phyloP scores from a whole-genome alignment of 2,329 filamentous ascomycete genomes.

The Epichloe elymi region DNA sequence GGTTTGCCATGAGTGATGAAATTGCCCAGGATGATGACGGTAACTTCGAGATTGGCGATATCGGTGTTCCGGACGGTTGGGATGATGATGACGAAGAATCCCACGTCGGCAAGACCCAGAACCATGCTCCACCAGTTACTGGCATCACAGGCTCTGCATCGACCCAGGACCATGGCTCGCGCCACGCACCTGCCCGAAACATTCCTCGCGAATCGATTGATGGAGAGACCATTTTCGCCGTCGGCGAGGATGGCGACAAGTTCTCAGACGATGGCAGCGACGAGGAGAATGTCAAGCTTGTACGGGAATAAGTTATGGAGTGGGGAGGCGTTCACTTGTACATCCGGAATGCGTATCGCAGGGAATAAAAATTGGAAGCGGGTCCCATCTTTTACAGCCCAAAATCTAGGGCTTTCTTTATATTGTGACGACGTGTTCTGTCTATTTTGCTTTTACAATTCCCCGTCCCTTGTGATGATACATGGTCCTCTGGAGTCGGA shows the following conservation, averaged over 20 bases:
- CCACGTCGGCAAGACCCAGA: constrained; percentile 27
- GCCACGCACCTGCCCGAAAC: constrained; percentile 14
- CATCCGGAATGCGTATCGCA: not conserved
- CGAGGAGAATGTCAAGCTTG: constrained; percentile 36
- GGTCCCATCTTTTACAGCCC: too few species aligned
- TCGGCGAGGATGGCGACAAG: constrained; percentile 72
- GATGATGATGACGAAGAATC: constrained; percentile 39
- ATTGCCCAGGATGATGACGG: constrained; percentile 97
- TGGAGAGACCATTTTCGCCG: constrained; percentile 90
- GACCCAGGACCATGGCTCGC: constrained; percentile 11
- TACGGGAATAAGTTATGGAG: constrained; percentile 28
- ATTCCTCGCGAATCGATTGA: constrained; percentile 49
- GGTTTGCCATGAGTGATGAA: constrained; percentile 98
- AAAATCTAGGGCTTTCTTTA: too few species aligned
- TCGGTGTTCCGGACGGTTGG: constrained; percentile 60
- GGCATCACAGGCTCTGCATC: constrained; percentile 13
- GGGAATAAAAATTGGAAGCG: too few species aligned
- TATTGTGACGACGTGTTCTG: too few species aligned
- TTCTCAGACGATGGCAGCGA: constrained; percentile 60
- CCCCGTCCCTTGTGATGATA: too few species aligned
- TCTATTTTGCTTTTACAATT: too few species aligned
- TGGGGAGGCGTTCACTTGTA: not conserved
- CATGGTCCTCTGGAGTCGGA: too few species aligned
- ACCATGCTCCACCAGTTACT: constrained; percentile 13
- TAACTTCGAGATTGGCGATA: constrained; percentile 83